These are phyloP conservation scores for Rhodotorula graminis DNA, from an alignment of 768 basidiomycete species.

Conservation along the genomic window DNA sequence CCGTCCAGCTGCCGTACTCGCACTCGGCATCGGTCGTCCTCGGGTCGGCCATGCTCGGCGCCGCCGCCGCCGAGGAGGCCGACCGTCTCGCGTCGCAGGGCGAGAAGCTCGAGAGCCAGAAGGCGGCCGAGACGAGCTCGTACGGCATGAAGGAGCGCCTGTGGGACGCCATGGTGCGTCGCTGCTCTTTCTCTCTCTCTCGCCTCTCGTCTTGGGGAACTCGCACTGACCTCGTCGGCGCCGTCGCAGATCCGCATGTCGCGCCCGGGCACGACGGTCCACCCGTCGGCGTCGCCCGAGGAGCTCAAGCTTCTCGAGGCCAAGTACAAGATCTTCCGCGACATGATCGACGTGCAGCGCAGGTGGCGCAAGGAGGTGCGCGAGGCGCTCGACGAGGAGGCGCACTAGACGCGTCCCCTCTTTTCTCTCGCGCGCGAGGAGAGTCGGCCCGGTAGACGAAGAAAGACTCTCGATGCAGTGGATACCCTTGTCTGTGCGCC, in stretches of 20 bases:
- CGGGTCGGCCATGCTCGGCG: constrained; percentile 88
- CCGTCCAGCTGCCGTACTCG: constrained; percentile 73
- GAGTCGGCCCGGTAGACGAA: too few species aligned
- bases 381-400: constrained; percentile 43
- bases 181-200: too few species aligned
- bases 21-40: constrained; percentile 77
- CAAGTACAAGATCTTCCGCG: constrained; percentile 90
- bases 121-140: constrained; percentile 47
- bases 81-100: constrained; percentile 33
- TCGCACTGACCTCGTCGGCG: neutral
- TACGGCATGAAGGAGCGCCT: constrained; percentile 60
- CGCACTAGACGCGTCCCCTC: neutral
- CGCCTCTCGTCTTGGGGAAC: too few species aligned
- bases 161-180: constrained; percentile 84
- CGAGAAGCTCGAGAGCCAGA: constrained; percentile 48
- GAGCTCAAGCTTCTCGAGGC: constrained; percentile 75
- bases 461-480: too few species aligned
- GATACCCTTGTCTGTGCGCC: too few species aligned
- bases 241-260: constrained; percentile 78
- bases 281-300: constrained; percentile 58
- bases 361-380: constrained; percentile 78
- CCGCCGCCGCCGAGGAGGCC: constrained; percentile 62
- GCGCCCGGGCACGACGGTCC: constrained; percentile 66
- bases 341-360: constrained; percentile 80
- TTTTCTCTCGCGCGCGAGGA: too few species aligned